Base-by-base conservation (phyloP, 805 yeast species). In the Candida tallmaniae region DNA sequence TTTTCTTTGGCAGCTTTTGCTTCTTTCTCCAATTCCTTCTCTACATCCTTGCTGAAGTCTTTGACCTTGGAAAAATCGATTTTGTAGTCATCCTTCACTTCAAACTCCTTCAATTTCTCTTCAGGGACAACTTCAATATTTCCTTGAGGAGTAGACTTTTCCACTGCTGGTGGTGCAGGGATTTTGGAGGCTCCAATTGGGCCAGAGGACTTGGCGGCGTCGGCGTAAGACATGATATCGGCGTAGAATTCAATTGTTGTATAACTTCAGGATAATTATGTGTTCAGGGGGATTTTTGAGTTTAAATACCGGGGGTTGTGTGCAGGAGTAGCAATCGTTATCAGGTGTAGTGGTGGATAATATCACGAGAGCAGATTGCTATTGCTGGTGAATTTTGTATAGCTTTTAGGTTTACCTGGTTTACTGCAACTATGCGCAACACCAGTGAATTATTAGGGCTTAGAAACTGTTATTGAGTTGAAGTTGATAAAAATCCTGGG, bases 201-300 rank as follows among this genome's bases (percentile, higher is more conserved):
- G 11, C 65, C 67, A 8, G 66, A 50, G 22, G 65, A 49, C 30
- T 62, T 63, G 36, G 69, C 70, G 32, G 65, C 70, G 31, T 65
- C 65, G 27, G 70, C 68, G 60, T 62, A 63, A 19, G 52, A 44
- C 45, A 29, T 34, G n/a, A n/a, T n/a, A n/a, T n/a, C n/a, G n/a
- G n/a, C n/a, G n/a, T n/a, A n/a, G n/a, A n/a, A n/a, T n/a, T n/a
- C n/a, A n/a, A n/a, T n/a, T n/a, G n/a, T n/a, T n/a, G n/a, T n/a
- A n/a, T n/a, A n/a, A 21, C 8, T 21, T n/a, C n/a, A n/a, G n/a
- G n/a, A n/a, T n/a, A n/a, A n/a, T n/a, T n/a, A n/a, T n/a, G n/a
- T n/a, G n/a, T n/a, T n/a, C n/a, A n/a, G n/a, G n/a, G 27, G 27
- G 27, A 7, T 24, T 7, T 24, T n/a, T n/a, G n/a, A n/a, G n/a